Conservation (phyloP, 2,329 filamentous ascomycete species). For the Fonsecaea pugnacius region DNA sequence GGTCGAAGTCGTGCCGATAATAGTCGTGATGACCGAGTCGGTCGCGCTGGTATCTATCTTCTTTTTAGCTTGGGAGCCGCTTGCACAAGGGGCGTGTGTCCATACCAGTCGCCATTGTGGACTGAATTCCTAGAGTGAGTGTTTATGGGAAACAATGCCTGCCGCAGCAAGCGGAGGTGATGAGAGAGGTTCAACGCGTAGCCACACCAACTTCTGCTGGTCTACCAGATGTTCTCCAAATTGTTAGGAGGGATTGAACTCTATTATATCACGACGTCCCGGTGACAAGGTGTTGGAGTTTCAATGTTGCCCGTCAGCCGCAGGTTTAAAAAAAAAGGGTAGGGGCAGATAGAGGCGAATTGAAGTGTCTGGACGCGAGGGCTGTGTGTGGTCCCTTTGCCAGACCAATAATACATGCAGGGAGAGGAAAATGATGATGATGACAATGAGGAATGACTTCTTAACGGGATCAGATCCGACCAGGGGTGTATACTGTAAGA, state of each 20-base stretch:
- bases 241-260: background rate
- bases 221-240: background rate
- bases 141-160: slow-evolving; percentile 4
- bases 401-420: slow-evolving; percentile 1
- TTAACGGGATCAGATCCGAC: background rate
- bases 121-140: background rate
- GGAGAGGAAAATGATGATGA: background rate
- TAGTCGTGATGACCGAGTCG: slow-evolving; percentile 34
- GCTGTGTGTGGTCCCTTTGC: background rate
- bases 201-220: background rate
- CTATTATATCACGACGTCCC: background rate
- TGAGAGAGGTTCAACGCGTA: background rate
- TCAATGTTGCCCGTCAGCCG: background rate
- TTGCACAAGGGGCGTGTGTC: background rate
- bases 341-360: background rate
- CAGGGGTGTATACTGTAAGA: background rate
- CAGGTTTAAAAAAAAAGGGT: background rate
- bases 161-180: slow-evolving; percentile 16
- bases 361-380: slow-evolving; percentile 1
- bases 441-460: background rate
- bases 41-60: slow-evolving; percentile 9
- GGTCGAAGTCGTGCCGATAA: slow-evolving; percentile 38
- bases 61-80: background rate
- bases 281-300: background rate
- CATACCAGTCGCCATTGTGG: slow-evolving; percentile 22